phyloP scores from a whole-genome alignment of 768 basidiomycete genomes.

The Austroboletus eburneus region DNA sequence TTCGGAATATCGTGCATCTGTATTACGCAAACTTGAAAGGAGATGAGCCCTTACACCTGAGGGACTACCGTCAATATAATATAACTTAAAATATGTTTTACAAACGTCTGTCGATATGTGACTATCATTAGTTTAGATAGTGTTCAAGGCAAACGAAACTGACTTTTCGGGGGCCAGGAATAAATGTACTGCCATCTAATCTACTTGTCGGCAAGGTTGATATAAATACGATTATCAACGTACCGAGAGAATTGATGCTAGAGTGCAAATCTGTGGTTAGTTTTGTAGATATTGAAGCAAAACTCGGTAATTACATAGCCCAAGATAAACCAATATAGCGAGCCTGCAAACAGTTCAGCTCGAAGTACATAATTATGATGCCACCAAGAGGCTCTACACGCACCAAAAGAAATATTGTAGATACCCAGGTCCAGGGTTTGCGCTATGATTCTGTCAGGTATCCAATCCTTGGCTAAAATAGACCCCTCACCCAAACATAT shows the following conservation, averaged over 20 bases:
- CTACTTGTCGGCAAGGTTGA: background rate
- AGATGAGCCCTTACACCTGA: background rate
- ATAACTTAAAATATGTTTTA: background rate
- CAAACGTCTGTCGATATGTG: background rate
- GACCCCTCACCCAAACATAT: background rate
- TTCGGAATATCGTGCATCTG: background rate
- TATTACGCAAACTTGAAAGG: background rate
- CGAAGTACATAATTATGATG: background rate
- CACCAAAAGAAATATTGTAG: background rate
- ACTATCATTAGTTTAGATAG: background rate
- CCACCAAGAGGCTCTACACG: background rate
- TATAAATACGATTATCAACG: background rate
- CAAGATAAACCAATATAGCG: background rate
- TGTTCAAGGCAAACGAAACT: background rate
- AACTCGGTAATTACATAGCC: background rate
- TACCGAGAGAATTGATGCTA: background rate
- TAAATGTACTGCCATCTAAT: background rate
- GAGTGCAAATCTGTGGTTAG: background rate
- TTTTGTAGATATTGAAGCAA: background rate
- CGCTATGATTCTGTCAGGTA: background rate
- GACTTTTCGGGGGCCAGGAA: background rate
- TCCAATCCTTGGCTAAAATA: background rate
- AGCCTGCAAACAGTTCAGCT: background rate
- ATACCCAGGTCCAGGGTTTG: background rate
- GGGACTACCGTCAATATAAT: background rate